Evolutionary conservation across 495 filamentous ascomycete species (phyloP), one percentile per base, ranked within the genome.

Genomic region (Daldinia decipiens): DNA sequence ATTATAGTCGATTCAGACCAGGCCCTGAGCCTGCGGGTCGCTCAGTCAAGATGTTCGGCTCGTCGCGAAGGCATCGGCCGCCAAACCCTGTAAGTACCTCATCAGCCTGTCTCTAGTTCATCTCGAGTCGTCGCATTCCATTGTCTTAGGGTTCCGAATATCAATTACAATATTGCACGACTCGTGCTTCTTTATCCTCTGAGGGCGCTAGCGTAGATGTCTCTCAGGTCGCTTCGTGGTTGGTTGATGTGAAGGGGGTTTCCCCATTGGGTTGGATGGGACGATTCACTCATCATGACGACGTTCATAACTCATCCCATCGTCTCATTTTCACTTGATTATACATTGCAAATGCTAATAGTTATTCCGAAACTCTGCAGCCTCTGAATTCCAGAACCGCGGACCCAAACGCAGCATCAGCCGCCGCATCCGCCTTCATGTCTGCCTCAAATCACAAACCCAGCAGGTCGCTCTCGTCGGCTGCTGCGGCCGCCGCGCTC

Each of bases 401-500:
- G 38, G 88, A 89, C 73, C 87, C 92, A 52, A 88, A 90, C 65
- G 91, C 91, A 32, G 84, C 92, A 31, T 87, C 88, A 36, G 93
- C 93, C 62, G 94, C 94, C 57, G 87, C 86, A 70, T 88, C 91
- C 81, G 94, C 93, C 65, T 96, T 95, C 81, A 86, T 91, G 65
- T 85, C 68, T 87, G 88, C 72, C 86, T 87, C 79, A 80, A 87
- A 39, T 87, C 71, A 74, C n/a, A 76, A 72, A 9, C 71, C 89
- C 54, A 87, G 87, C 74, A 82, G 74, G 45, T 24, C 81, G n/a
- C 85, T 97, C 31, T 95, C 94, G 19, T 89, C 89, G 31, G 91
- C 94, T 6, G 94, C 94, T 7, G 94, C 94, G 2, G 93, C 93
- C 8, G 88, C 94, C 19, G 94, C 94, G 19, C 83, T 97, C 47